Base-by-base conservation (phyloP, 495 filamentous ascomycete species). In the Aspergillus diversus region DNA sequence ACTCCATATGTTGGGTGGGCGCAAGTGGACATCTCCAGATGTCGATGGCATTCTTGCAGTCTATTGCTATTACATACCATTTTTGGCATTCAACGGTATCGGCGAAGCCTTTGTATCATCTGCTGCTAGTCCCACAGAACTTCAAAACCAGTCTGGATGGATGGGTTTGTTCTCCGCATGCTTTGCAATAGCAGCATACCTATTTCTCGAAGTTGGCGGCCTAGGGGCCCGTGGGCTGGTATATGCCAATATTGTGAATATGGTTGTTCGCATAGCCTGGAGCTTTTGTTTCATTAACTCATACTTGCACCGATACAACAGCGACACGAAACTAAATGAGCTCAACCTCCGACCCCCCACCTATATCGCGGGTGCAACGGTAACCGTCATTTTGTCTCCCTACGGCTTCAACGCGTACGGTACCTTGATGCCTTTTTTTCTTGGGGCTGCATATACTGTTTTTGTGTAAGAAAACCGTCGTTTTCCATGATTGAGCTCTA, bases 1-100 rank as follows among this genome's bases (percentile, higher is more conserved):
- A 1, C 86, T 99, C 31, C 77, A 79, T 55, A 70, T 93, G 34
- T 73, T 97, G 33, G 90, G 91, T 6, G 93, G 96, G 13, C 70
- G 78, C 1, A 81, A 81, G 53, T 98, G 95, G 95, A 68, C 78
- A 4, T 78, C 80, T 12, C 78, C 84, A 2, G 81, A 84, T 43
- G 83, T 89, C 7, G 86, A 84, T 42, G 85, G 86, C n/a, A 85
- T 93, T 5, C 80, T 99, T 9, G 83, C 90, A 0, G 80, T 83
- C 1, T 99, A 97, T 76, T 93, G 90, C 75, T 91, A 90, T 70
- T 97, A 97, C 72, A 92, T 99, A 62, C 95, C 95, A 15, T 84
- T 98, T 6, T 79, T 99, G 1, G 96, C 93, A 1, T 74, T 96
- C 63, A 99, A 99, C 69, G 95, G 95, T 46, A 86, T 97, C 33